phyloP scores from a whole-genome alignment of 352 stramenopile genomes.

The Pythium monospermum region DNA sequence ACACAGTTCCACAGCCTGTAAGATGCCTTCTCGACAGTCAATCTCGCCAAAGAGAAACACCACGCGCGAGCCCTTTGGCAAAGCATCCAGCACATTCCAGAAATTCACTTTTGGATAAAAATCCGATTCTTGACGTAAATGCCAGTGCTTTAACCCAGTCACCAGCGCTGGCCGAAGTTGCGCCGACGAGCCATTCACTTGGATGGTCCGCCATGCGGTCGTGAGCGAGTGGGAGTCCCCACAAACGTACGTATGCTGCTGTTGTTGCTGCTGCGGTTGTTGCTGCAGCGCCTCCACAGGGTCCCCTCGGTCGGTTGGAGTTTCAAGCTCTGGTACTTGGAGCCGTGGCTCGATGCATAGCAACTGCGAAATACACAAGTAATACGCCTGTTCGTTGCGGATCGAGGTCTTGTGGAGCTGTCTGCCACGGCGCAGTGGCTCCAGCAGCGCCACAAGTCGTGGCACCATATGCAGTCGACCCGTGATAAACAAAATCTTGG shows the following conservation, averaged over 20 bases:
- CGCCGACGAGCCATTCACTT: constrained; percentile 12
- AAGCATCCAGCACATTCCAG: constrained; percentile 48
- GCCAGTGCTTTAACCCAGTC: constrained; percentile 94
- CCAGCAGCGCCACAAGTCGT: constrained; percentile 49
- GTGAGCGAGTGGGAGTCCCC: constrained; percentile 92
- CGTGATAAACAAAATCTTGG: constrained; percentile 85
- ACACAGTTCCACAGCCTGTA: constrained; percentile 83
- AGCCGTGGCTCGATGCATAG: constrained; percentile 38
- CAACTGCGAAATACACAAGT: constrained; percentile 80
- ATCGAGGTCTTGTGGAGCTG: constrained; percentile 79
- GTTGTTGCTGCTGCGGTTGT: neutral
- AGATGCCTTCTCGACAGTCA: constrained; percentile 92
- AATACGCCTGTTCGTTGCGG: constrained; percentile 87
- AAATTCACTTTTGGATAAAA: constrained; percentile 95
- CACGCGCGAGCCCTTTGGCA: constrained; percentile 60
- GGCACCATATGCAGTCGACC: constrained; percentile 45
- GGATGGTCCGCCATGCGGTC: constrained; percentile 76
- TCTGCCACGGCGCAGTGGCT: constrained; percentile 50
- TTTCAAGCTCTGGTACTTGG: constrained; percentile 8
- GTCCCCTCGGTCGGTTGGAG: neutral
- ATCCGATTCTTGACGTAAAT: constrained; percentile 71
- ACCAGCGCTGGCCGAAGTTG: constrained; percentile 68
- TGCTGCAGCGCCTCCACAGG: neutral
- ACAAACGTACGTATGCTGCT: constrained; percentile 66
- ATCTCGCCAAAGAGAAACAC: constrained; percentile 95